Base-by-base conservation (phyloP, 2,329 filamentous ascomycete species). In the Microsporum ferrugineum region DNA sequence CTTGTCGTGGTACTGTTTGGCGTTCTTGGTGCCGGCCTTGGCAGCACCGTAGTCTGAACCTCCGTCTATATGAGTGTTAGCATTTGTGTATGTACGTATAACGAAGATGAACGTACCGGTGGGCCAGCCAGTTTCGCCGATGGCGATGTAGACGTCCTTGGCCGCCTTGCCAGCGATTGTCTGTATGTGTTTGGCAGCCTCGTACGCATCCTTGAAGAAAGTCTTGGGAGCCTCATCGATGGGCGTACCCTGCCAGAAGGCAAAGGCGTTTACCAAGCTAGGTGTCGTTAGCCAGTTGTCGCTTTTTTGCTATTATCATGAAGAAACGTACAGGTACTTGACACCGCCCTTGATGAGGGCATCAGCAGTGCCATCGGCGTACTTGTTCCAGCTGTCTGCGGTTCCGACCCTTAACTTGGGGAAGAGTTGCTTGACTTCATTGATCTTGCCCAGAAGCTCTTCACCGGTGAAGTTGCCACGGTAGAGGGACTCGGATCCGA, bases 301-400 rank as follows among this genome's bases (percentile, higher is more conserved):
- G 17, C 10, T 23, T 23, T 23, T 23, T 23, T 23, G 17, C 17
- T 23, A 23, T 23, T 23, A 23, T 23, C 17, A 23, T 23, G 17
- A 39, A 4, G 14, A 23, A 14, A 68, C 76, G 68, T 70, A 80
- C 77, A 85, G 74, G 62, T 88, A 78, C 61, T 81, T 82, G 58
- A 87, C 83, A 58, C 80, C 81, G 55, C 79, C 80, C 59, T 73
- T 72, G 68, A 88, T 82, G 65, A 88, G 75, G 12, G 81, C 77
- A 71, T 88, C 82, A 43, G 82, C 85, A 31, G 85, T 87, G 43
- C 85, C 85, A 69, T 88, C 85, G 55, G 81, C 79, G 68, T 79
- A 85, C 73, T 86, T 87, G 76, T 88, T 88, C 86, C 86, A 89
- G 70, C 80, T 84, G 73, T 89, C 86, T 5, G 86, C 86, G 8